Conservation (phyloP, 202 grass and related monocot species). For the Elaeis oleifera region DNA sequence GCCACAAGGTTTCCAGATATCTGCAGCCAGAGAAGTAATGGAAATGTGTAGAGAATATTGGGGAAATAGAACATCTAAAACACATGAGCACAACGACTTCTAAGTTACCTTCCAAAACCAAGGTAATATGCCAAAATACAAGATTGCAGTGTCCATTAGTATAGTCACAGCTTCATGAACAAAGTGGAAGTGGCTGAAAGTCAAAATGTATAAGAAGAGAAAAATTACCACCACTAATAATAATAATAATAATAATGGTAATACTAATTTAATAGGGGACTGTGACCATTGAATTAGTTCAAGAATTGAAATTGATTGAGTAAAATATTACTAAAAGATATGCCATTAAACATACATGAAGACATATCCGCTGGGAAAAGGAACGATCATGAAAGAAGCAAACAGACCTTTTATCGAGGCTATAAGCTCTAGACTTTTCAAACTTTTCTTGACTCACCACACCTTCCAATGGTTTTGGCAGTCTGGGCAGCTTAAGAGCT, state of each 20-base stretch:
- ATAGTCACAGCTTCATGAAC: slow-evolving; percentile 78
- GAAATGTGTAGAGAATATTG: slow-evolving; percentile 12
- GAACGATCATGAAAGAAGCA: no score
- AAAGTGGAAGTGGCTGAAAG: slow-evolving; percentile 77
- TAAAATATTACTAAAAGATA: no score
- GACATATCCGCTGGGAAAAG: no score
- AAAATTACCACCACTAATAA: no score
- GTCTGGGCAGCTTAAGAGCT: slow-evolving; percentile 50
- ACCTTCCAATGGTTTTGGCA: slow-evolving; percentile 62
- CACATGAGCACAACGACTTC: slow-evolving; percentile 7
- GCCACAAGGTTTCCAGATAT: slow-evolving; percentile 51
- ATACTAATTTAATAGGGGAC: no score
- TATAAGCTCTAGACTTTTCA: slow-evolving; percentile 73
- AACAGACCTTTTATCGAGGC: slow-evolving; percentile 85
- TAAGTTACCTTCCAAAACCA: slow-evolving; percentile 92
- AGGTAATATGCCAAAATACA: slow-evolving; percentile 76
- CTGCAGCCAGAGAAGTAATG: slow-evolving; percentile 39
- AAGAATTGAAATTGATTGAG: no score
- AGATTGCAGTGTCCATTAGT: slow-evolving; percentile 75
- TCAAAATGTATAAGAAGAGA: background rate
- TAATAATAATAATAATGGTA: no score
- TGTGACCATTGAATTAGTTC: no score
- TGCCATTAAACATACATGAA: no score
- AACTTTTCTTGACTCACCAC: slow-evolving; percentile 91
- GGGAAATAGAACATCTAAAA: background rate